A percentile compares a stretch with the other conserved stretches of the same genome.
phyloP scores from a whole-genome alignment of 2,329 filamentous ascomycete species.

The Fusarium sp. region DNA sequence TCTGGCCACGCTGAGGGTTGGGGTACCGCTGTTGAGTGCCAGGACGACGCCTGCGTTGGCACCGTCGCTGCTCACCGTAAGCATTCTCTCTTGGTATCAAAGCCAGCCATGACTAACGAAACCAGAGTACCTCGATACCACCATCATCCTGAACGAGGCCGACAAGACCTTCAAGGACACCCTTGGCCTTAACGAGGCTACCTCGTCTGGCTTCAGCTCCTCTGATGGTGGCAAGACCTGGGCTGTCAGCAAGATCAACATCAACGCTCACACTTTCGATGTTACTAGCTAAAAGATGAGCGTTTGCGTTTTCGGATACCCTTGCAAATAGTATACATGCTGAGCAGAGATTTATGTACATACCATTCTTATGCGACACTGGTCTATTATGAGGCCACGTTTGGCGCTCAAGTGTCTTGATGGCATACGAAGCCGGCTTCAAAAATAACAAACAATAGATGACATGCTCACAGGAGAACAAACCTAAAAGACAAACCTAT shows the following conservation, averaged over 20 bases:
- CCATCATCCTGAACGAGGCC: slow-evolving; percentile 25
- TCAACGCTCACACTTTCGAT: slow-evolving; percentile 33
- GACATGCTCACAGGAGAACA: no score
- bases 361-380: no score
- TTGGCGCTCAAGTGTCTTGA: no score
- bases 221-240: slow-evolving; percentile 39
- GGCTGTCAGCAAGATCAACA: slow-evolving; percentile 29
- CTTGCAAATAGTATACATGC: no score
- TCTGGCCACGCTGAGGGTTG: slow-evolving; percentile 35
- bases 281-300: slow-evolving; percentile 1
- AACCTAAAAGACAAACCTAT: no score
- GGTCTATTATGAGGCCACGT: no score
- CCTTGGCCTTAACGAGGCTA: slow-evolving; percentile 27
- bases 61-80: slow-evolving; percentile 24
- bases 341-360: no score
- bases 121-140: slow-evolving; percentile 31
- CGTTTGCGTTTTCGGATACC: no score
- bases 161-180: slow-evolving; percentile 25
- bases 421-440: no score
- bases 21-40: slow-evolving; percentile 41
- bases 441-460: no score
- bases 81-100: neutral
- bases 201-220: slow-evolving; percentile 28
- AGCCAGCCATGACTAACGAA: neutral
- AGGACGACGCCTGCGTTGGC: slow-evolving; percentile 36